A percentile compares a stretch with the other conserved stretches of the same genome.
Evolutionary conservation across 352 stramenopile genomes (phyloP).

Genomic region (Saprolegnia diclina): DNA sequence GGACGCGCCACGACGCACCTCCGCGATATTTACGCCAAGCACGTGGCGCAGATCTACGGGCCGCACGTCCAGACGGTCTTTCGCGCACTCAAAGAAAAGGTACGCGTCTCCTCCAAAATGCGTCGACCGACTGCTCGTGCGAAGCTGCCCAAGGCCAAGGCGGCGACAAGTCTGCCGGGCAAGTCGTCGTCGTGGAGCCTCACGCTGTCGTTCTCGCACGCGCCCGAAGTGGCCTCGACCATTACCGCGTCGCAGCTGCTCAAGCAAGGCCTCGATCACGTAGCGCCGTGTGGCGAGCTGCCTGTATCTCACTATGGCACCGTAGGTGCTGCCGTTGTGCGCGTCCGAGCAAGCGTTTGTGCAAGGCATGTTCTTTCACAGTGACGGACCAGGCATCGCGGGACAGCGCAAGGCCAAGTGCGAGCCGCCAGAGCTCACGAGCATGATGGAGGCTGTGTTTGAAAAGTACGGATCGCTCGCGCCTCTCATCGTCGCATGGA

Average conservation of each 20-base stretch:
- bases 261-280: slow-evolving; percentile 60
- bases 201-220: slow-evolving; percentile 52
- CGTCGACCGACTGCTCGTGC: too few relatives aligned
- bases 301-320: too few relatives aligned
- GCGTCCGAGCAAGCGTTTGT: slow-evolving; percentile 40
- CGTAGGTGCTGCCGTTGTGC: slow-evolving; percentile 39
- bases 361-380: slow-evolving; percentile 14
- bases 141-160: slow-evolving; percentile 40
- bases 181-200: slow-evolving; percentile 55
- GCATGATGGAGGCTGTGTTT: slow-evolving; percentile 61
- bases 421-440: slow-evolving; percentile 23
- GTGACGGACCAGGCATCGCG: background rate
- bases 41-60: slow-evolving; percentile 45
- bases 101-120: too few relatives aligned
- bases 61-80: slow-evolving; percentile 55
- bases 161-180: slow-evolving; percentile 47
- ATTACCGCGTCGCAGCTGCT: slow-evolving; percentile 52
- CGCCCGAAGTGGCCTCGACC: slow-evolving; percentile 33
- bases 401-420: slow-evolving; percentile 17
- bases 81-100: slow-evolving; percentile 49
- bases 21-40: slow-evolving; percentile 51
- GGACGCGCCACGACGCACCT: slow-evolving; percentile 32
- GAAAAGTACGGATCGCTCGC: slow-evolving; percentile 38
- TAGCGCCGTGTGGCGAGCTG: slow-evolving; percentile 24
- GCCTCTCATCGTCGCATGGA: background rate